These are phyloP conservation scores for Lanmaoa pseudosensibilis DNA, from an alignment of 768 basidiomycete species.

Conservation along the genomic window DNA sequence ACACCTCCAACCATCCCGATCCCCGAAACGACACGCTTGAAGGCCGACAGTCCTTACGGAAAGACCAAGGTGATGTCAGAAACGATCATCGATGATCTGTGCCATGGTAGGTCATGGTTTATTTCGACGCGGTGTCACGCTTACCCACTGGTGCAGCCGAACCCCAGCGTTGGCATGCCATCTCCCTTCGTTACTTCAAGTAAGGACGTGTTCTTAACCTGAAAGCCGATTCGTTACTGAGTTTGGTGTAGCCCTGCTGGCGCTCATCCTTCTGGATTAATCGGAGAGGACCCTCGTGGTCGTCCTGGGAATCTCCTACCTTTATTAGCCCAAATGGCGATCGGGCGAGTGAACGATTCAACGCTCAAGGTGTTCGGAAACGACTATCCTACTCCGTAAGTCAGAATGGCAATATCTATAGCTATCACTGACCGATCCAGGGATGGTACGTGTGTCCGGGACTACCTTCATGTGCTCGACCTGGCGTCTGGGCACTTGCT, in stretches of 20 bases:
- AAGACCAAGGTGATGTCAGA: slow-evolving; percentile 97
- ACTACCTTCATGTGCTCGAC: slow-evolving; percentile 92
- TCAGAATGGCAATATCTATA: neutral
- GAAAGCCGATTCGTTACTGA: neutral
- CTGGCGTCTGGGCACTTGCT: slow-evolving; percentile 92
- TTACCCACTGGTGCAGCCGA: slow-evolving; percentile 51
- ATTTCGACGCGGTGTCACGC: neutral
- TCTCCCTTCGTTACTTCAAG: slow-evolving; percentile 98
- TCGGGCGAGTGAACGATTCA: slow-evolving; percentile 75
- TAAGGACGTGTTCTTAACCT: slow-evolving; percentile 35
- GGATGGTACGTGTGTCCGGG: slow-evolving; percentile 97
- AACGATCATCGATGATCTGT: slow-evolving; percentile 84
- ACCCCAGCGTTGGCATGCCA: slow-evolving; percentile 67
- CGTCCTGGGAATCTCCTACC: slow-evolving; percentile 94
- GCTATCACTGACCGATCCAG: slow-evolving; percentile 36
- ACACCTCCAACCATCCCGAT: slow-evolving; percentile 91
- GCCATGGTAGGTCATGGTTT: slow-evolving; percentile 54
- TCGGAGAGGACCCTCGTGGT: slow-evolving; percentile 96
- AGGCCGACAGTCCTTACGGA: slow-evolving; percentile 92
- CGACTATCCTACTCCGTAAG: slow-evolving; percentile 92
- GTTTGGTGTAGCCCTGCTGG: slow-evolving; percentile 76
- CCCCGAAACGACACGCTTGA: slow-evolving; percentile 83
- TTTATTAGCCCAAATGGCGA: slow-evolving; percentile 90
- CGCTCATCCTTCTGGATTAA: slow-evolving; percentile 92
- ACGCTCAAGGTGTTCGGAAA: slow-evolving; percentile 89